Percentiles rank a stretch among this genome's conserved stretches.
phyloP scores from a whole-genome alignment of 495 filamentous ascomycete species.

The Aspergillus hancockii region DNA sequence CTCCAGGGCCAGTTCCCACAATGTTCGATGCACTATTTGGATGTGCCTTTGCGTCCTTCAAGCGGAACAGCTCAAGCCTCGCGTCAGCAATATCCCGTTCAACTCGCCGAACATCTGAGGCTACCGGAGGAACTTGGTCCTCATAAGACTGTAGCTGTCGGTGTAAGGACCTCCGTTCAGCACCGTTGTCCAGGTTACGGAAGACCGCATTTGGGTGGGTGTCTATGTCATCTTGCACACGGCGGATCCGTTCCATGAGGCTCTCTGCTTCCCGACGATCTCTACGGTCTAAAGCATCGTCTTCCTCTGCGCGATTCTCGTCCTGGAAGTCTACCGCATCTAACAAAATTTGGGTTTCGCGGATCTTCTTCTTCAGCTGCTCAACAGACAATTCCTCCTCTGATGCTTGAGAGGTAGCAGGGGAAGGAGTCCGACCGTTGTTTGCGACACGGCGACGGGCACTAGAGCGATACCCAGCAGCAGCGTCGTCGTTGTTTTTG shows the following conservation, averaged over 20 bases:
- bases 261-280: conserved; percentile 93
- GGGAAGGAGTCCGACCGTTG: conserved; percentile 74
- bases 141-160: conserved; percentile 86
- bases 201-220: conserved; percentile 78
- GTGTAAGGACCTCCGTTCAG: conserved; percentile 80
- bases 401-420: conserved; percentile 72
- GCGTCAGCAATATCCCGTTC: conserved; percentile 93
- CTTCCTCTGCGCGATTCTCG: conserved; percentile 84
- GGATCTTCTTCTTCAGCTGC: conserved; percentile 89
- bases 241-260: conserved; percentile 85
- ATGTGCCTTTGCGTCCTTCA: conserved; percentile 90
- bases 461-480: conserved; percentile 87
- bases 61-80: conserved; percentile 87
- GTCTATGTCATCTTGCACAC: conserved; percentile 97
- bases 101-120: conserved; percentile 84
- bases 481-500: conserved; percentile 89
- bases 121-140: conserved; percentile 87
- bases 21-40: conserved; percentile 80
- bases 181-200: conserved; percentile 74
- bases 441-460: conserved; percentile 80
- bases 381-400: conserved; percentile 83
- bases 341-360: conserved; percentile 92
- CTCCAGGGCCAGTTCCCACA: conserved; percentile 91
- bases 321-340: conserved; percentile 98
- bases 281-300: conserved; percentile 85